These are phyloP conservation scores for Oryza meyeriana DNA, from an alignment of 176 grass and related monocot species.

Conservation along the genomic window DNA sequence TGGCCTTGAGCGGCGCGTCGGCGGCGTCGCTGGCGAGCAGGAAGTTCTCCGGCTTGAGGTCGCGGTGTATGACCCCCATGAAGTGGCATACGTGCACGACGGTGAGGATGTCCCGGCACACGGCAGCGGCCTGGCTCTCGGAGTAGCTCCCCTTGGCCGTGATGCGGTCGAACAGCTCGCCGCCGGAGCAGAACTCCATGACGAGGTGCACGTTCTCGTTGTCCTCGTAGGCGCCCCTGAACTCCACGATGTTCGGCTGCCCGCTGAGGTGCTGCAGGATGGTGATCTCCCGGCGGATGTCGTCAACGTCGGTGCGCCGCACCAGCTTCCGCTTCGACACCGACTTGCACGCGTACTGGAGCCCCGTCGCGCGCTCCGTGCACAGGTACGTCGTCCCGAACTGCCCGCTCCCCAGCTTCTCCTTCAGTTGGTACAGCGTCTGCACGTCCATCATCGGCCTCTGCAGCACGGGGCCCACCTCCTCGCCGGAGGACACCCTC, in stretches of 20 bases:
- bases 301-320: slow-evolving; percentile 57
- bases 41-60: slow-evolving; percentile 96
- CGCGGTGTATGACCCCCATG: slow-evolving; percentile 90
- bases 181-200: slow-evolving; percentile 91
- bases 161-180: slow-evolving; percentile 93
- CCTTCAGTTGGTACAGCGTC: slow-evolving; percentile 51
- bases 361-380: slow-evolving; percentile 55
- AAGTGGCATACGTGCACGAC: slow-evolving; percentile 89
- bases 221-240: slow-evolving; percentile 89
- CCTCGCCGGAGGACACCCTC: background rate
- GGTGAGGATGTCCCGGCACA: slow-evolving; percentile 61
- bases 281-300: slow-evolving; percentile 78
- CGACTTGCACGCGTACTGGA: slow-evolving; percentile 83
- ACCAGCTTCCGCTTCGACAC: slow-evolving; percentile 82
- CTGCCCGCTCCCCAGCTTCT: slow-evolving; percentile 70
- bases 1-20: slow-evolving; percentile 75
- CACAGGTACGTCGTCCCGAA: slow-evolving; percentile 87
- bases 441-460: slow-evolving; percentile 57
- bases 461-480: slow-evolving; percentile 36
- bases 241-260: slow-evolving; percentile 81
- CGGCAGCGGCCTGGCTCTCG: slow-evolving; percentile 62
- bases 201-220: slow-evolving; percentile 58
- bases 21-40: slow-evolving; percentile 52
- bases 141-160: slow-evolving; percentile 57
- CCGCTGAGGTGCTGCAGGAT: slow-evolving; percentile 94